phyloP scores from a whole-genome alignment of 2,329 filamentous ascomycete genomes.

The Phialemoniopsis sp. region DNA sequence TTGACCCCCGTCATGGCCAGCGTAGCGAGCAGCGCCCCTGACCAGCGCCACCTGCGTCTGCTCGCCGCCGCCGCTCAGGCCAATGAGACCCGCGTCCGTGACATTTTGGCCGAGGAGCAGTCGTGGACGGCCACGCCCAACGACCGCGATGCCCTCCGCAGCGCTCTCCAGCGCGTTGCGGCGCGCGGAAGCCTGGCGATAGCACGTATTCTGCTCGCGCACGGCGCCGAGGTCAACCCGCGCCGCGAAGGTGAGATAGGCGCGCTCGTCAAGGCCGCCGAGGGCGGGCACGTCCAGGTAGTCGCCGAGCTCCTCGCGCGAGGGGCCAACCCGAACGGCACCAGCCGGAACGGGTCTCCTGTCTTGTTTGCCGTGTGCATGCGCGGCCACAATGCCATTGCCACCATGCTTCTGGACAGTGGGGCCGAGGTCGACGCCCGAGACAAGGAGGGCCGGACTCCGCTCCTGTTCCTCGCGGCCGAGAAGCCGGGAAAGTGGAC shows the following conservation, averaged over 20 bases:
- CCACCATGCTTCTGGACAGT: constrained; percentile 21
- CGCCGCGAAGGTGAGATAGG: constrained; percentile 26
- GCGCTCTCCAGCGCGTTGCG: constrained; percentile 29
- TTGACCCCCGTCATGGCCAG: constrained; percentile 13
- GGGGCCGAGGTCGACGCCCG: constrained; percentile 24
- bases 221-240: constrained; percentile 29
- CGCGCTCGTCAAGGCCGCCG: constrained; percentile 30
- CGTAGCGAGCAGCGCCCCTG: constrained; percentile 30
- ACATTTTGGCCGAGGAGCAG: constrained; percentile 26
- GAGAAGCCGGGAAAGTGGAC: constrained; percentile 29
- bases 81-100: constrained; percentile 28
- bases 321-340: constrained; percentile 25
- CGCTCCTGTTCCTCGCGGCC: constrained; percentile 28
- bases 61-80: constrained; percentile 29
- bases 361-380: constrained; percentile 28
- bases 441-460: constrained; percentile 28
- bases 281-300: constrained; percentile 26
- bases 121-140: constrained; percentile 21
- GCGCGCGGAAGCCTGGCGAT: constrained; percentile 28
- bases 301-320: constrained; percentile 25
- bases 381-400: constrained; percentile 26
- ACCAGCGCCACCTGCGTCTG: constrained; percentile 28
- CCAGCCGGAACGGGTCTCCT: constrained; percentile 23
- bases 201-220: constrained; percentile 28
- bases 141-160: constrained; percentile 29